phyloP scores from a whole-genome alignment of 306 rosid species.

The Begonia loranthoides region DNA sequence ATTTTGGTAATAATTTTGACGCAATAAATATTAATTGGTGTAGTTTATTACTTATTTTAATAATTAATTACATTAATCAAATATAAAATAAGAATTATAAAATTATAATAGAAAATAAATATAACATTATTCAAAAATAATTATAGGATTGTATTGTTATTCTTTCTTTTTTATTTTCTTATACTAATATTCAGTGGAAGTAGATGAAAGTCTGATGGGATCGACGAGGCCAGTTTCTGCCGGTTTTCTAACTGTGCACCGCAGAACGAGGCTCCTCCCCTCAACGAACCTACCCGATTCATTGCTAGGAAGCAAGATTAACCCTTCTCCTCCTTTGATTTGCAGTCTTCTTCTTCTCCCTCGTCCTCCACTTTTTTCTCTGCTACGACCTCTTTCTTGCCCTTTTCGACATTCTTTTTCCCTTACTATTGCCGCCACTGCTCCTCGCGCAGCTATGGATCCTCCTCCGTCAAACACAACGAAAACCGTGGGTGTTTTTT shows the following conservation, averaged over 20 bases:
- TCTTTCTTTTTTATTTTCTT: too few species aligned
- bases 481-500: slow-evolving; percentile 43
- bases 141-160: too few species aligned
- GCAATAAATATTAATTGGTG: too few species aligned
- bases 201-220: slow-evolving; percentile 19
- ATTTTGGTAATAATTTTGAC: too few species aligned
- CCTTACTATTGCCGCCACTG: slow-evolving; percentile 27
- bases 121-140: too few species aligned
- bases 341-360: slow-evolving; percentile 31
- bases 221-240: slow-evolving; percentile 1
- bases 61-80: too few species aligned
- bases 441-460: slow-evolving; percentile 19
- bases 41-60: too few species aligned
- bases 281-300: slow-evolving; percentile 10
- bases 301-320: slow-evolving; percentile 7
- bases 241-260: slow-evolving; percentile 19
- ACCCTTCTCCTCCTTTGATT: slow-evolving; percentile 35
- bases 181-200: too few species aligned
- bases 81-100: too few species aligned
- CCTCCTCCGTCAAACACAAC: slow-evolving; percentile 16
- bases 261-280: slow-evolving; percentile 22
- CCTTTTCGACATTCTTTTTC: slow-evolving; percentile 27
- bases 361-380: slow-evolving; percentile 35
- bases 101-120: too few species aligned
- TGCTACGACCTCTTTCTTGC: slow-evolving; percentile 38